A percentile compares a stretch with the other conserved stretches of the same genome.
Conservation (phyloP, 2,329 filamentous ascomycete genomes). For the Aspergillus aculeatinus region DNA sequence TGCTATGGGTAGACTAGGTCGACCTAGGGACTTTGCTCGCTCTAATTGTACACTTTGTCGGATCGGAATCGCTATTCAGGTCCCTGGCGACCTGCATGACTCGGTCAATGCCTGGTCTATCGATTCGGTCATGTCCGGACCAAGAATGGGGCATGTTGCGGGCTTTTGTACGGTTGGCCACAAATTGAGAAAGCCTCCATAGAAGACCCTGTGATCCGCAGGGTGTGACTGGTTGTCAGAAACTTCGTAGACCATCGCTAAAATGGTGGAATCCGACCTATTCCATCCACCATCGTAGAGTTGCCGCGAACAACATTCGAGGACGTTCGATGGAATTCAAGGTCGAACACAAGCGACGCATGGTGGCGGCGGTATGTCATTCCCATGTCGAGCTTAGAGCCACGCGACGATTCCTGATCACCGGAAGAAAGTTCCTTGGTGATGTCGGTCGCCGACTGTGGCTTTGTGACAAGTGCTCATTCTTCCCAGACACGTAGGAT, state of each 20-base stretch:
- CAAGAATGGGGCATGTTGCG: neutral
- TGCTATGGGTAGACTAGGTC: neutral
- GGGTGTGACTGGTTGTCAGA: too few relatives aligned
- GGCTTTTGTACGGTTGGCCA: too few relatives aligned
- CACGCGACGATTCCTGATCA: neutral
- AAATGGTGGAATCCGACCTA: too few relatives aligned
- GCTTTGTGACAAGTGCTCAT: too few relatives aligned
- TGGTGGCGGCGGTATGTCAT: neutral
- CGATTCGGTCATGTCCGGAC: neutral
- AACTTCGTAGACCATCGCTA: too few relatives aligned
- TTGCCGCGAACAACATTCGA: neutral
- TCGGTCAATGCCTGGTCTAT: neutral
- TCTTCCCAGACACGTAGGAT: too few relatives aligned
- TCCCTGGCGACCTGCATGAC: neutral
- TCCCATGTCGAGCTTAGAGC: neutral
- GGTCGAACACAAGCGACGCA: neutral
- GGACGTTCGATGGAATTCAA: neutral
- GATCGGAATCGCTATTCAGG: neutral
- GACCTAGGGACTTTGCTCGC: neutral
- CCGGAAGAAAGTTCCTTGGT: too few relatives aligned
- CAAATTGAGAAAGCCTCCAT: too few relatives aligned
- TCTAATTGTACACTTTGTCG: neutral
- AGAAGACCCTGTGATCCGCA: too few relatives aligned
- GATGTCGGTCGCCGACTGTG: too few relatives aligned
- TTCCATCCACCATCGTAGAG: neutral